A percentile compares a stretch with the other conserved stretches of the same genome.
Evolutionary conservation across 768 basidiomycete species (phyloP).

Genomic region (Chalciporus pseudorubinellus): DNA sequence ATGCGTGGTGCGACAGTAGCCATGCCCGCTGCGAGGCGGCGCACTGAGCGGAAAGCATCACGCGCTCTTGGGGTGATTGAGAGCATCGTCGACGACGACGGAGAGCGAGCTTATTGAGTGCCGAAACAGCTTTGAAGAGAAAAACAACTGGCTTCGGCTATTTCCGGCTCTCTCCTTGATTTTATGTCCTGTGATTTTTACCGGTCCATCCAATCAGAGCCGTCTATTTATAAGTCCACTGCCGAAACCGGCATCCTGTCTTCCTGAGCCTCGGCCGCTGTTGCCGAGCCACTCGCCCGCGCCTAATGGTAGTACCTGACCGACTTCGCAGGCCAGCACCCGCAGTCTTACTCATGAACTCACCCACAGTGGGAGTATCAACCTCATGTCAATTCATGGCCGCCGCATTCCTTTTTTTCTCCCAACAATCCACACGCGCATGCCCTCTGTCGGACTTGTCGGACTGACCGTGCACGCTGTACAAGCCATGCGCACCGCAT

Average conservation of each 20-base stretch:
- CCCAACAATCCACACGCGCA: not conserved
- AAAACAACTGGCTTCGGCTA: conserved; percentile 25
- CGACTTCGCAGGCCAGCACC: too few relatives aligned
- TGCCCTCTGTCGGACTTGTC: not conserved
- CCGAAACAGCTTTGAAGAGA: conserved; percentile 20
- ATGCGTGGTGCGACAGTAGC: conserved; percentile 79
- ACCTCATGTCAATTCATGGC: not conserved
- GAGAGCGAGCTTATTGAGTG: not conserved
- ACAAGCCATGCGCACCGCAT: not conserved
- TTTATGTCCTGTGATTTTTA: conserved; percentile 25
- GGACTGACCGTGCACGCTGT: not conserved
- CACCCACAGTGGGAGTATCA: not conserved
- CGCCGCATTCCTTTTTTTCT: conserved; percentile 5
- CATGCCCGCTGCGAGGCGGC: conserved; percentile 64
- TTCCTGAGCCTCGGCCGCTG: conserved; percentile 7
- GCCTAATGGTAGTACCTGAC: too few relatives aligned
- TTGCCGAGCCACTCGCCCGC: conserved; percentile 5
- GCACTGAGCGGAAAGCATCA: conserved; percentile 49
- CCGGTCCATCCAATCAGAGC: conserved; percentile 26
- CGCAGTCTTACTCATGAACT: not conserved
- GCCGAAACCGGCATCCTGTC: not conserved
- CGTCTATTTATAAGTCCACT: conserved; percentile 17
- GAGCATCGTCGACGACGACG: conserved; percentile 52
- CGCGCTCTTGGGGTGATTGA: conserved; percentile 54
- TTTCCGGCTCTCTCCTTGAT: conserved; percentile 14